Base-by-base conservation (phyloP, 2,329 filamentous ascomycete species). In the Aspergillus clavatus region DNA sequence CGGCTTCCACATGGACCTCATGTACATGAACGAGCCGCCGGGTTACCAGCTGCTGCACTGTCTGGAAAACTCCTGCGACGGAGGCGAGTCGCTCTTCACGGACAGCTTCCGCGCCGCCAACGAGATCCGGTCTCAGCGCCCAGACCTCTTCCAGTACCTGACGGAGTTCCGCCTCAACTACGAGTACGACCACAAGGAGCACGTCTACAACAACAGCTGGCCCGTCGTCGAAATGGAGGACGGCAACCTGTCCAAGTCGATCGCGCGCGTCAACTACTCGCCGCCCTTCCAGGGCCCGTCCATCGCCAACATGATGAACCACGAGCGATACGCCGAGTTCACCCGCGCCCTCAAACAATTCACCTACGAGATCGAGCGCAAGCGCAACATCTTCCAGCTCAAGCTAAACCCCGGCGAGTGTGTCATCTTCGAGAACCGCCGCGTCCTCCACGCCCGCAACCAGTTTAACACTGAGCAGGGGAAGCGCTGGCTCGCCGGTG, bases 41-140 rank as follows among this genome's bases (percentile, higher is more conserved):
- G 82, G 84, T 24, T 80, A 93, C 41, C 91, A 98, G 67, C 73
- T 97, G 19, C 80, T 97, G 3, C 93, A 97, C 69, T 96, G 89
- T 60, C 75, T 97, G 33, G 79, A 86, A 51, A 95, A 94, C 58
- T 84, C 82, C 1, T 84, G 83, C 54, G 71, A 77, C 0, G 91
- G 91, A 14, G 93, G 91, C 38, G 84, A 88, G 58, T 95, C 89
- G 1, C 75, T 95, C 42, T 98, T 97, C 70, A 82, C 82, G 47
- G 90, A 97, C 68, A 77, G 83, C 28, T 78, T 86, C 54, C 72
- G 74, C 39, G 84, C 84, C 0, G 83, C 78, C 0, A 12, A 42
- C 1, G 10, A 50, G 1, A 50, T 71, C 24, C 47, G 40, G 4
- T n/a, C 24, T 0, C 7, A 27, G 1, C 6, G 48, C 5, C 54